Evolutionary conservation across 2,329 filamentous ascomycete species (phyloP).

Genomic region (Diplodia scrobiculata): DNA sequence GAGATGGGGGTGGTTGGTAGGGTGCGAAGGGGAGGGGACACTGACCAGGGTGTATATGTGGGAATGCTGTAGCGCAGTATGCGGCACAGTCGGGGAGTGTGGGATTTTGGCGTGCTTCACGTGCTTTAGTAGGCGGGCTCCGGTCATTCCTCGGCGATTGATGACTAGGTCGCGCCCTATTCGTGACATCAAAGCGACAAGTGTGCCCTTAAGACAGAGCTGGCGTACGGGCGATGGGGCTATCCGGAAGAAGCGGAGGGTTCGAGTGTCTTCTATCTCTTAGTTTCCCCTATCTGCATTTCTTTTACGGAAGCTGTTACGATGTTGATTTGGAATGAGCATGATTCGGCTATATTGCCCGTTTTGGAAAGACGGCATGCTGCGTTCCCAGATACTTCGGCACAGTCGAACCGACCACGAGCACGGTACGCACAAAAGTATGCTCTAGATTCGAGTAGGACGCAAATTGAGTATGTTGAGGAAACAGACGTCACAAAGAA

Average conservation of each 20-base stretch:
- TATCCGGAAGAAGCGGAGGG: neutral
- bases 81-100: constrained; percentile 6
- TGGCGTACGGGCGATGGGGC: neutral
- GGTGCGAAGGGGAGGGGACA: neutral
- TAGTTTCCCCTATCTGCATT: neutral
- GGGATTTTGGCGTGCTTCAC: constrained; percentile 4
- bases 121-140: constrained; percentile 1
- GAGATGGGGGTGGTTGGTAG: constrained; percentile 1
- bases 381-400: neutral
- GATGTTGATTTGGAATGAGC: neutral
- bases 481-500: too few relatives aligned
- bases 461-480: too few relatives aligned
- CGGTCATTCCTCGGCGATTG: constrained; percentile 2
- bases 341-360: neutral
- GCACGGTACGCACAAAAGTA: neutral
- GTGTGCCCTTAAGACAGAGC: neutral
- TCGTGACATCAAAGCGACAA: neutral
- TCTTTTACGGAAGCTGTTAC: neutral
- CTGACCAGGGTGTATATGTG: constrained; percentile 20
- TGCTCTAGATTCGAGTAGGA: too few relatives aligned
- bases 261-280: neutral
- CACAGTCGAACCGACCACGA: neutral
- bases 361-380: neutral
- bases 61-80: constrained; percentile 9
- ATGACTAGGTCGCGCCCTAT: neutral